Percentiles rank a stretch among this genome's conserved stretches.
Conservation (phyloP, 805 yeast genomes). For the Vanderwaltozyma polyspora region DNA sequence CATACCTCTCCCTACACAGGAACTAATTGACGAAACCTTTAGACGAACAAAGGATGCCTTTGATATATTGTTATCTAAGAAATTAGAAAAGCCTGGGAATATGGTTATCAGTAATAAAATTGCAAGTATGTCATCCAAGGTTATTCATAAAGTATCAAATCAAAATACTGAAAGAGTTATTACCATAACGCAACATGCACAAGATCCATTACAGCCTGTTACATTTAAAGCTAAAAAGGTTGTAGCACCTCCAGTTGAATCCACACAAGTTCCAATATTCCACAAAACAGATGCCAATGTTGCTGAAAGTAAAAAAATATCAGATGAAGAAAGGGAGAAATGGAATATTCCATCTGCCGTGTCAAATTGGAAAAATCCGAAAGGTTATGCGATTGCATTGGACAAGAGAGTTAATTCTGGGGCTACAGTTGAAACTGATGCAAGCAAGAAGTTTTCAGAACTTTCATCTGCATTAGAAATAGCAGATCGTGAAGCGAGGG, state of each 20-base stretch:
- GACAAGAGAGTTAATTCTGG: conserved; percentile 60
- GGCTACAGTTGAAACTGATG: conserved; percentile 30
- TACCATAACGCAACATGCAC: conserved; percentile 40
- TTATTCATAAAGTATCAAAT: conserved; percentile 30
- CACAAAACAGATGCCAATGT: conserved; percentile 36
- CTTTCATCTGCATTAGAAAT: conserved; percentile 61
- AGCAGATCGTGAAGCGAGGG: conserved; percentile 54
- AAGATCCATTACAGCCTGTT: conserved; percentile 83
- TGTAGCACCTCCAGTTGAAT: conserved; percentile 43
- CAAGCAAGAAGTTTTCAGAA: conserved; percentile 47
- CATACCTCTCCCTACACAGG: conserved; percentile 37
- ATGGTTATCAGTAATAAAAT: conserved; percentile 13
- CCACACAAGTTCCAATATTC: conserved; percentile 60
- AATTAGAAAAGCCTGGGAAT: conserved; percentile 26
- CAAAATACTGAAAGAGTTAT: conserved; percentile 36
- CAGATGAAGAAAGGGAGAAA: conserved; percentile 60
- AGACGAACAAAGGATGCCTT: conserved; percentile 47
- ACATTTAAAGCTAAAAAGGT: conserved; percentile 57
- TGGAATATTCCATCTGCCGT: conserved; percentile 89
- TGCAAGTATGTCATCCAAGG: conserved; percentile 11
- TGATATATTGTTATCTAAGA: conserved; percentile 37
- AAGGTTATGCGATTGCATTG: conserved; percentile 73
- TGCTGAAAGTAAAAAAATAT: conserved; percentile 36
- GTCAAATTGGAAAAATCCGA: conserved; percentile 92
- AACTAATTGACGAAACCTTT: conserved; percentile 36